Base-by-base conservation (phyloP, 257 asterid genomes). In the Fraxinus americana region DNA sequence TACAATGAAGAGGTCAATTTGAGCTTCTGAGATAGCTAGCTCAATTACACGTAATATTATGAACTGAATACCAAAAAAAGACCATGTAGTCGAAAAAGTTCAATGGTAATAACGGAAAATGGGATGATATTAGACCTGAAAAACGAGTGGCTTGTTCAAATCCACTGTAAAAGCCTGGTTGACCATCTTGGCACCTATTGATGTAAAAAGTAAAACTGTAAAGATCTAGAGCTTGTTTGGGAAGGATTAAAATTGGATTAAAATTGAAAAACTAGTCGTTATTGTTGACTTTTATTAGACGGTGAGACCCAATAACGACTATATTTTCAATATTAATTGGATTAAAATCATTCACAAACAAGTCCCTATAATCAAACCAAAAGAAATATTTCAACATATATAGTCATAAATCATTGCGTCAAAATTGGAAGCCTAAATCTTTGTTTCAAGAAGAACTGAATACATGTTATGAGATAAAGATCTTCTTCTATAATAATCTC, bases 71-170 rank as follows among this genome's bases (percentile, higher is more conserved):
- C 43, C 50, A n/a, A 3, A 32, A 68, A 10, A 43, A 12, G 17
- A 43, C 52, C 52, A 12, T 43, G 17, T 43, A 43, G 13, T 43
- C 17, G 14, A 12, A 59, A 57, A 17, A 4, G 11, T 38, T 1
- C 39, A 17, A 71, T 57, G 23, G 6, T 21, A 61, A 61, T 21
- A 21, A 10, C 0, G 6, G 72, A 61, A 43, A 25, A 16, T 12
- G 65, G 21, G 1, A 29, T 8, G 32, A 41, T 52, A 66, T 11
- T 61, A 38, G 27, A 94, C 98, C 96, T 94, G 98, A 72, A 86
- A 94, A 63, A 94, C 96, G 38, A 94, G 97, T 78, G 98, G 98
- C 76, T 92, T 88, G 83, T 87, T 83, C 52, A 94, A 84, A 87
- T 94, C 97, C 88, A 92, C 97, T 13, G 83, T 78, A 81, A 89